Evolutionary conservation across 192 early-diverging fungal genomes (phyloP).

Genomic region (Spinellus fusiger): DNA sequence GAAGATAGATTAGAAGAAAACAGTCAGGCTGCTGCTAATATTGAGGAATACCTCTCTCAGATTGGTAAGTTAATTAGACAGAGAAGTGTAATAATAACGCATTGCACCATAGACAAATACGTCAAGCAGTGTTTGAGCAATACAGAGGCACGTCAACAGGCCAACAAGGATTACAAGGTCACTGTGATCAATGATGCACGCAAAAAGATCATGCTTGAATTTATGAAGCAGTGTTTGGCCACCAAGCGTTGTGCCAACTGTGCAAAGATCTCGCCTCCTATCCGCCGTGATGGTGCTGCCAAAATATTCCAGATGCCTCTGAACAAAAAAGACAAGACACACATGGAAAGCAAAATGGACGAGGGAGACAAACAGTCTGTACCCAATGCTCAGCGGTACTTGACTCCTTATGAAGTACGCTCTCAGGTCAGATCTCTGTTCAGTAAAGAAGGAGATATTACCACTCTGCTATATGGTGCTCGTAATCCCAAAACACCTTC

Average conservation of each 20-base stretch:
- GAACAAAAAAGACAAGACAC: slow-evolving; percentile 52
- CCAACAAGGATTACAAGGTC: slow-evolving; percentile 41
- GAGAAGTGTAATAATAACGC: too few relatives aligned
- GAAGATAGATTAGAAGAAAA: slow-evolving; percentile 49
- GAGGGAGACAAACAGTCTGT: slow-evolving; percentile 28
- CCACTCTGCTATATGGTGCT: slow-evolving; percentile 77
- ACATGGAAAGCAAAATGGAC: slow-evolving; percentile 48
- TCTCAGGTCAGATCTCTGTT: slow-evolving; percentile 75
- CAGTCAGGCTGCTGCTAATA: slow-evolving; percentile 33
- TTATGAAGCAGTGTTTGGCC: slow-evolving; percentile 36
- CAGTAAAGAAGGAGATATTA: slow-evolving; percentile 65
- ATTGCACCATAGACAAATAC: too few relatives aligned
- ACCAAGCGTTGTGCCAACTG: slow-evolving; percentile 63
- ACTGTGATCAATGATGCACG: slow-evolving; percentile 49
- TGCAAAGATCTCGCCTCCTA: slow-evolving; percentile 52
- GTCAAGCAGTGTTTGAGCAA: slow-evolving; percentile 39
- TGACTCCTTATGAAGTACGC: slow-evolving; percentile 75
- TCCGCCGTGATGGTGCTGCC: slow-evolving; percentile 73
- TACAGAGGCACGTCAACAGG: slow-evolving; percentile 13
- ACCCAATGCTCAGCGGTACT: slow-evolving; percentile 36
- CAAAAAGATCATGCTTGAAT: slow-evolving; percentile 42
- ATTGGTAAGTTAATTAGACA: slow-evolving; percentile 35
- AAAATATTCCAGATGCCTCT: slow-evolving; percentile 83
- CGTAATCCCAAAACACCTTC: slow-evolving; percentile 41
- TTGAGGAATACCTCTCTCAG: slow-evolving; percentile 53